phyloP scores from a whole-genome alignment of 768 basidiomycete species.

The Tulasnella sp. region DNA sequence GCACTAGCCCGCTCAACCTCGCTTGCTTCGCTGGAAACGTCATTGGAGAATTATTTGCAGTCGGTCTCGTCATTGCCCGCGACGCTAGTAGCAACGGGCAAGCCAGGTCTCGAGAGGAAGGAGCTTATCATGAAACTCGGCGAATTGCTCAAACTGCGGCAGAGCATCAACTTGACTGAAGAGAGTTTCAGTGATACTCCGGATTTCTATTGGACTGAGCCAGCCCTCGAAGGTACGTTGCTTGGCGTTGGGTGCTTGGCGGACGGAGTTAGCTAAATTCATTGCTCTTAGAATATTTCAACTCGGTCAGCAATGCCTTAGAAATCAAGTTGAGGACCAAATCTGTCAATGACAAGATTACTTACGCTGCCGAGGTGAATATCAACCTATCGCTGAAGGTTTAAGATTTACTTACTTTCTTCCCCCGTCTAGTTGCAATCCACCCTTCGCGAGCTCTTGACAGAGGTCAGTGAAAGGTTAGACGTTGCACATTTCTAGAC shows the following conservation, averaged over 20 bases:
- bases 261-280: background rate
- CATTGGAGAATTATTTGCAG: slow-evolving; percentile 70
- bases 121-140: slow-evolving; percentile 89
- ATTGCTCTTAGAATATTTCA: slow-evolving; percentile 55
- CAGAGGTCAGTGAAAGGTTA: slow-evolving; percentile 44
- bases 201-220: slow-evolving; percentile 92
- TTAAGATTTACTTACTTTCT: slow-evolving; percentile 11
- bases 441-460: slow-evolving; percentile 75
- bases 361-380: slow-evolving; percentile 67
- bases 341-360: slow-evolving; percentile 84
- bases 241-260: background rate
- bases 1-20: slow-evolving; percentile 83
- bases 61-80: slow-evolving; percentile 74
- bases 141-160: slow-evolving; percentile 81
- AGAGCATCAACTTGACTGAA: slow-evolving; percentile 79
- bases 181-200: slow-evolving; percentile 84
- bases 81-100: slow-evolving; percentile 63
- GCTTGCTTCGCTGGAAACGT: slow-evolving; percentile 74
- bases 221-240: slow-evolving; percentile 65
- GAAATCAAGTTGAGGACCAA: slow-evolving; percentile 76
- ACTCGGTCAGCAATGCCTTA: slow-evolving; percentile 70
- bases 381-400: background rate
- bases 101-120: slow-evolving; percentile 67
- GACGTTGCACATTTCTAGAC: background rate
- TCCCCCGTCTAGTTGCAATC: slow-evolving; percentile 55